These are phyloP conservation scores for Vanrija humicola DNA, from an alignment of 1,284 basidiomycete genomes.

Conservation along the genomic window DNA sequence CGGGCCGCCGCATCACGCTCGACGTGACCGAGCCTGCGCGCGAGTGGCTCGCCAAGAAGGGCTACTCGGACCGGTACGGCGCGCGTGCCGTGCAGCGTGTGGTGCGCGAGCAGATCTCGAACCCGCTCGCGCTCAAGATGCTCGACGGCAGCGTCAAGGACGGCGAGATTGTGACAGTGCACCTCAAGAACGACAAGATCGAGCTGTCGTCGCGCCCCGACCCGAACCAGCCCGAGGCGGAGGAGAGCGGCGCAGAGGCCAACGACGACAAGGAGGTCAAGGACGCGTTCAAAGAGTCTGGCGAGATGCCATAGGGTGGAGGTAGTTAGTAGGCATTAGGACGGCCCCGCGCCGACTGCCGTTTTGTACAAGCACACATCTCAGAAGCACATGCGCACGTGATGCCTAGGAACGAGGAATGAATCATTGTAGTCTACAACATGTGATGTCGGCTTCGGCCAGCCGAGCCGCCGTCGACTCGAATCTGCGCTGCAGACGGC, in stretches of 20 bases:
- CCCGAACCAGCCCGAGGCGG: slow-evolving; percentile 7
- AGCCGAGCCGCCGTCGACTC: no score
- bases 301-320: slow-evolving; percentile 7
- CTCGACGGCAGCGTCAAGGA: slow-evolving; percentile 71
- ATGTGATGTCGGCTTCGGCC: no score
- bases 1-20: slow-evolving; percentile 62
- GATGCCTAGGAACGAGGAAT: no score
- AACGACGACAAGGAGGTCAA: background rate
- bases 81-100: slow-evolving; percentile 77
- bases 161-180: slow-evolving; percentile 61
- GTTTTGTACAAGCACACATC: no score
- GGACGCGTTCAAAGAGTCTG: slow-evolving; percentile 11
- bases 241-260: background rate
- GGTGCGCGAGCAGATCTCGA: slow-evolving; percentile 71
- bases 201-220: slow-evolving; percentile 13
- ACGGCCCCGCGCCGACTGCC: no score
- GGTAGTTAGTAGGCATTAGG: no score
- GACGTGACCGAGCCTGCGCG: slow-evolving; percentile 64
- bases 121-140: slow-evolving; percentile 71
- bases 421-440: no score
- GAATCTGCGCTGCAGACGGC: no score
- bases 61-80: slow-evolving; percentile 80
- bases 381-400: no score
- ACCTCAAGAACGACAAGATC: slow-evolving; percentile 50
- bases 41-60: slow-evolving; percentile 70